Conservation (phyloP, 495 filamentous ascomycete genomes). For the Trypethelium eluteriae region DNA sequence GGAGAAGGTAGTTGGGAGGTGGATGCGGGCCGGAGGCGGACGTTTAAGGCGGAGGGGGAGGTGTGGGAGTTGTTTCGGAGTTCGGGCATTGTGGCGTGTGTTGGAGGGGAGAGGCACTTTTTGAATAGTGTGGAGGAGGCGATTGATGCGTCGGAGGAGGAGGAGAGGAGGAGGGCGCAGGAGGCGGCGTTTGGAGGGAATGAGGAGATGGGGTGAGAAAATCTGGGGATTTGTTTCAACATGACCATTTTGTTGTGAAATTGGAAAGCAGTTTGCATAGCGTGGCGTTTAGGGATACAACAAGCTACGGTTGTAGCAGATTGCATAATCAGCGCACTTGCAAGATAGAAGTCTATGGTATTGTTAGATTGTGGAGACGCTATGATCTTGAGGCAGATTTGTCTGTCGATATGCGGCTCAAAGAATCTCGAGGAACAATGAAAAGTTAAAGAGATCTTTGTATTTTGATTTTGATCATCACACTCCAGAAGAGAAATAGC, state of each 20-base stretch:
- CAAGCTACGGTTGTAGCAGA: background rate
- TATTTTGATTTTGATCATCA: background rate
- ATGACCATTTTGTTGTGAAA: background rate
- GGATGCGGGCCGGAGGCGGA: background rate
- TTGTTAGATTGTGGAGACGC: background rate
- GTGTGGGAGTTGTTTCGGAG: constrained; percentile 71
- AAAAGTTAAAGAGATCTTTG: background rate
- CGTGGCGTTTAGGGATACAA: background rate
- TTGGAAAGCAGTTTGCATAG: background rate
- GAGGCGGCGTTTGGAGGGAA: constrained; percentile 11
- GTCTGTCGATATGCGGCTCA: background rate
- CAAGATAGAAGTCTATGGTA: background rate
- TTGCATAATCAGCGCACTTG: background rate
- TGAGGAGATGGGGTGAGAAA: constrained; percentile 11
- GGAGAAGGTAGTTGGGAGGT: constrained; percentile 23
- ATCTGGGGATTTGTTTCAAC: background rate
- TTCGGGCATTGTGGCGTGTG: constrained; percentile 67
- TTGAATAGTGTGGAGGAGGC: constrained; percentile 78
- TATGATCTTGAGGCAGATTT: background rate
- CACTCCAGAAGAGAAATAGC: background rate
- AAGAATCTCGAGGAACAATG: background rate
- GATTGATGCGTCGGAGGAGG: constrained; percentile 65
- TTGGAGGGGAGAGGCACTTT: constrained; percentile 69
- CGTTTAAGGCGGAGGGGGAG: constrained; percentile 31
- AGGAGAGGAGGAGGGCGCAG: constrained; percentile 32